A percentile compares a stretch with the other conserved stretches of the same genome.
Evolutionary conservation across 73 alveolate genomes (phyloP).

Genomic region (Symbiodinium pilosum): DNA sequence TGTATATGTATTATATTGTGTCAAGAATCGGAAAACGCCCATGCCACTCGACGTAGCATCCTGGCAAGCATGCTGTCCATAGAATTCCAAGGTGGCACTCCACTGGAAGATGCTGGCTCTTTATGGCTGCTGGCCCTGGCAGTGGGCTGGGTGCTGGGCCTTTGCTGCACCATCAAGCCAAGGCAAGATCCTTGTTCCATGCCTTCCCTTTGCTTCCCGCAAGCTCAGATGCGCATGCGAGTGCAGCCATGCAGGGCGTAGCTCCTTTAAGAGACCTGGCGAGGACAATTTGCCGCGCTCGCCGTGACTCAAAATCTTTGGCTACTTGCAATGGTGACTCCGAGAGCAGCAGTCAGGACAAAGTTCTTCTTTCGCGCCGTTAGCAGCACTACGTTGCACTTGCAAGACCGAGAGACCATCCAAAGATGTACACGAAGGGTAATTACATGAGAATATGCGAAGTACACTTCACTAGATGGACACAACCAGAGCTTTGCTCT

Average conservation of each 20-base stretch:
- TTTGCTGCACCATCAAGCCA: background rate
- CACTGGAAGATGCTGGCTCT: slow-evolving; percentile 61
- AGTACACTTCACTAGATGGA: too few species aligned
- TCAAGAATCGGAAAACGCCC: background rate
- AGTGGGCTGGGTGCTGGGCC: slow-evolving; percentile 13
- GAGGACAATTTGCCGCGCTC: background rate
- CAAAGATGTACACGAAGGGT: too few species aligned
- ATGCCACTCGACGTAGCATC: background rate
- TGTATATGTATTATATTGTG: background rate
- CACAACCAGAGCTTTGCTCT: too few species aligned
- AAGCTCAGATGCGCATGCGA: background rate
- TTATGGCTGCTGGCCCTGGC: slow-evolving; percentile 21
- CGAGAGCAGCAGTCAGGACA: slow-evolving; percentile 19
- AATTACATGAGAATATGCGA: too few species aligned
- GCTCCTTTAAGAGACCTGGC: background rate
- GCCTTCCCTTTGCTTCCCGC: background rate
- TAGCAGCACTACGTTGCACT: too few species aligned
- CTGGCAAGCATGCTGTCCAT: background rate
- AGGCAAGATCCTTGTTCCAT: background rate
- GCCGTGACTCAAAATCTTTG: background rate
- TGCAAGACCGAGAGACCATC: too few species aligned
- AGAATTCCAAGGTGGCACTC: background rate
- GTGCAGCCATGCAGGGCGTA: background rate
- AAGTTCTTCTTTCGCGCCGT: too few species aligned
- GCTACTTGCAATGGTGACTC: background rate